A percentile compares a stretch with the other conserved stretches of the same genome.
phyloP scores from a whole-genome alignment of 768 basidiomycete genomes.

The Tricholoma sp. region DNA sequence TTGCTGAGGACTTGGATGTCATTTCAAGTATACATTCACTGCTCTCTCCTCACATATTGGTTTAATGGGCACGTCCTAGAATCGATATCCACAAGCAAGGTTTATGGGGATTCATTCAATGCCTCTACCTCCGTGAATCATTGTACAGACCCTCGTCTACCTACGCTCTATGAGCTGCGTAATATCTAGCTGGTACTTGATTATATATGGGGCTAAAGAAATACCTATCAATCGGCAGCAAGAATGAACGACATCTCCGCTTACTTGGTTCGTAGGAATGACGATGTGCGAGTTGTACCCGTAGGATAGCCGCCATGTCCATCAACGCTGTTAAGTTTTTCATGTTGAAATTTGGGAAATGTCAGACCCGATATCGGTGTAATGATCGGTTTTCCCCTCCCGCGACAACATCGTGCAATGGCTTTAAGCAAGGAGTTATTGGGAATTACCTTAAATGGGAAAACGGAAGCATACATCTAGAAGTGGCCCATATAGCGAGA shows the following conservation, averaged over 20 bases:
- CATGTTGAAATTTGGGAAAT: slow-evolving; percentile 11
- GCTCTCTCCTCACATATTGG: too few species aligned
- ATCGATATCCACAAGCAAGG: too few species aligned
- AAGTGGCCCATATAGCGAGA: slow-evolving; percentile 47
- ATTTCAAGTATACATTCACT: too few species aligned
- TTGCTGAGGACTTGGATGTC: too few species aligned
- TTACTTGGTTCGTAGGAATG: slow-evolving; percentile 15
- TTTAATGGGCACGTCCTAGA: too few species aligned
- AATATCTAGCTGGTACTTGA: slow-evolving; percentile 26
- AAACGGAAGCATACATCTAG: slow-evolving; percentile 32
- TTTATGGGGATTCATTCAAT: too few species aligned
- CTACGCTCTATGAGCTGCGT: slow-evolving; percentile 24
- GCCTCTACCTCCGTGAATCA: background rate
- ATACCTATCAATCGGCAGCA: background rate
- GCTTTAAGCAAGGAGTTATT: slow-evolving; percentile 17
- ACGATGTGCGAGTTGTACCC: slow-evolving; percentile 10
- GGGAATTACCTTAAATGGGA: background rate
- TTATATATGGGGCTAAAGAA: slow-evolving; percentile 23
- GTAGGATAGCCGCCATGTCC: slow-evolving; percentile 14
- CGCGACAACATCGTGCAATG: slow-evolving; percentile 29
- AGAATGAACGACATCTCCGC: slow-evolving; percentile 11
- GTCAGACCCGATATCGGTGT: slow-evolving; percentile 7
- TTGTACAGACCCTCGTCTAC: slow-evolving; percentile 33
- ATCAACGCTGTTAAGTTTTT: slow-evolving; percentile 18
- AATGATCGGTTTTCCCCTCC: slow-evolving; percentile 14